Conservation (phyloP, 345 rosid species). For the Salix viminalis region DNA sequence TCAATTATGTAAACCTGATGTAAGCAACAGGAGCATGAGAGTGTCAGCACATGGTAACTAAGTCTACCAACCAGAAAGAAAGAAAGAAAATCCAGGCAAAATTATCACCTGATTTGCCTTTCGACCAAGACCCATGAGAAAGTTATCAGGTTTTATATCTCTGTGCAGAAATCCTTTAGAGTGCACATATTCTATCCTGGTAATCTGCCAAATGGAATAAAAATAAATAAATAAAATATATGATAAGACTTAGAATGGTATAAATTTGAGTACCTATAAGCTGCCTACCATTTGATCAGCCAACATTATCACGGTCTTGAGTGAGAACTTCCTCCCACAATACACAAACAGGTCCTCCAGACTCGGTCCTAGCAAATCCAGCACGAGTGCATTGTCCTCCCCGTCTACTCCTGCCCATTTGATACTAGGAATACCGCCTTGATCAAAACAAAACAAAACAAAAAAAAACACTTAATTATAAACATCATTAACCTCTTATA, state of each 20-base stretch:
- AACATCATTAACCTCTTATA: background rate
- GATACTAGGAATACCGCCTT: slow-evolving; percentile 78
- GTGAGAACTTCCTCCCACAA: slow-evolving; percentile 80
- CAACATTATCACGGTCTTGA: slow-evolving; percentile 80
- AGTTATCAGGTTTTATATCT: slow-evolving; percentile 80
- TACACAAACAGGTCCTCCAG: slow-evolving; percentile 87
- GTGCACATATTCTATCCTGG: slow-evolving; percentile 68
- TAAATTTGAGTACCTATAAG: background rate
- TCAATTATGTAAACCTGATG: slow-evolving; percentile 80
- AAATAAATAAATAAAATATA: background rate
- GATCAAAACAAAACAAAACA: slow-evolving; percentile 5
- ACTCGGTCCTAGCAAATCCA: slow-evolving; percentile 93
- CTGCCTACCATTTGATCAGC: slow-evolving; percentile 87
- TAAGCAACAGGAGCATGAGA: background rate
- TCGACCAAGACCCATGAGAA: slow-evolving; percentile 76
- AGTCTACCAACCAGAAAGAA: background rate
- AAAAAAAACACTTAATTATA: background rate
- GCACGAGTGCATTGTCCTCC: slow-evolving; percentile 70
- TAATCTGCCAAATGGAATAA: slow-evolving; percentile 30
- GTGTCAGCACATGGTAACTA: background rate
- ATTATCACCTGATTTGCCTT: slow-evolving; percentile 63
- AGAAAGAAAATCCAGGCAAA: background rate
- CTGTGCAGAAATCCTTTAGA: slow-evolving; percentile 83
- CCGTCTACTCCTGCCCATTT: slow-evolving; percentile 87
- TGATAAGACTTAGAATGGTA: background rate